Evolutionary conservation across 495 filamentous ascomycete species (phyloP).

Genomic region (Cenococcum geophilum): DNA sequence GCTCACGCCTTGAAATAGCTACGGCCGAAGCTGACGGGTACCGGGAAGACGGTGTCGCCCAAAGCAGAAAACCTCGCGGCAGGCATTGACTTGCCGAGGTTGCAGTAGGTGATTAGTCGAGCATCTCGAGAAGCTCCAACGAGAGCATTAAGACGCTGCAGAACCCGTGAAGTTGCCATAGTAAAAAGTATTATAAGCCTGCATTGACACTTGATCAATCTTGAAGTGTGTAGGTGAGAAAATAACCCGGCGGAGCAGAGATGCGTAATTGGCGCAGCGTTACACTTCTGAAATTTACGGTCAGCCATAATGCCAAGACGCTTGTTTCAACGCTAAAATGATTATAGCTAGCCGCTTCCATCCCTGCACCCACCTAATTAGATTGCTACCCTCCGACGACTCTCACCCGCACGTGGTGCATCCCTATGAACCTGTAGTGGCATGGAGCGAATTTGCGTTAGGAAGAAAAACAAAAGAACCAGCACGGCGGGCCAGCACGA

Average conservation of each 20-base stretch:
- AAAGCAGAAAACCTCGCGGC: neutral
- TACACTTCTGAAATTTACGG: too few relatives aligned
- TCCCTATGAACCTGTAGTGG: too few relatives aligned
- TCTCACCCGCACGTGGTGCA: too few relatives aligned
- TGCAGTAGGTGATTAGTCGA: neutral
- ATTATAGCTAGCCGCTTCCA: too few relatives aligned
- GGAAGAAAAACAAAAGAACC: too few relatives aligned
- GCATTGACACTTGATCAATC: neutral
- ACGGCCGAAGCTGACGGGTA: constrained; percentile 14
- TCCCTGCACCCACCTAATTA: too few relatives aligned
- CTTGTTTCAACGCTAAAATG: too few relatives aligned
- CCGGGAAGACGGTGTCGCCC: neutral
- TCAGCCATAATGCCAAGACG: too few relatives aligned
- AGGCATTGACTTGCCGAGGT: constrained; percentile 19
- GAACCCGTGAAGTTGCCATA: neutral
- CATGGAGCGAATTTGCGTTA: too few relatives aligned
- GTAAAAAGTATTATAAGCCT: neutral
- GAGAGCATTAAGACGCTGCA: neutral
- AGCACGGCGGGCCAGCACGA: too few relatives aligned
- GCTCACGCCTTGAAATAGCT: constrained; percentile 8
- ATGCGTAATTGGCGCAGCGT: neutral
- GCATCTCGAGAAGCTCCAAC: neutral
- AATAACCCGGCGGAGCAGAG: neutral
- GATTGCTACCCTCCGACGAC: too few relatives aligned
- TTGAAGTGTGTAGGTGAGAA: neutral